Evolutionary conservation across 306 rosid species (phyloP).

Genomic region (Begonia fuchsioides): DNA sequence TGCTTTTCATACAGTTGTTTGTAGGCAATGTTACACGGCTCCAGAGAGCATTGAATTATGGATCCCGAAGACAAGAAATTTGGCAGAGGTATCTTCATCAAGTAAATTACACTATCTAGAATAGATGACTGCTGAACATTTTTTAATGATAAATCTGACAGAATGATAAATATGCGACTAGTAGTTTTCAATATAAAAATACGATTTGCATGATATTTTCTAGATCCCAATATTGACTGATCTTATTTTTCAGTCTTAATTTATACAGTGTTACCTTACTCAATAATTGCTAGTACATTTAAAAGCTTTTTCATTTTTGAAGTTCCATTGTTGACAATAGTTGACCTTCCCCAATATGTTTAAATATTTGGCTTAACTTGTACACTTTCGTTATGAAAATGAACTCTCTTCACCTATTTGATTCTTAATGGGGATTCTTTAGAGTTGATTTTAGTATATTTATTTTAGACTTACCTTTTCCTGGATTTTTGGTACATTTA

Average conservation of each 20-base stretch:
- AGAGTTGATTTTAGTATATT: too few relatives aligned
- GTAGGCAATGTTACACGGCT: conserved; percentile 25
- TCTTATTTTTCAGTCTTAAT: not conserved
- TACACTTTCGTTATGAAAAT: not conserved
- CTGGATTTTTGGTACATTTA: too few relatives aligned
- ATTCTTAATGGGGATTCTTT: too few relatives aligned
- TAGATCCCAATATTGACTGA: not conserved
- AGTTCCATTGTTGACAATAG: not conserved
- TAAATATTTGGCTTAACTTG: not conserved
- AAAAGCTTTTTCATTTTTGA: not conserved
- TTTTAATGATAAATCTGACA: too few relatives aligned
- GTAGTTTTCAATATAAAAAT: not conserved
- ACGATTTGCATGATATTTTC: not conserved
- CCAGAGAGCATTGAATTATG: conserved; percentile 43
- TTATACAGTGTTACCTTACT: too few relatives aligned
- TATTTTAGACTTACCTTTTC: too few relatives aligned
- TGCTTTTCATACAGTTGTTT: conserved; percentile 8
- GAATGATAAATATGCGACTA: not conserved
- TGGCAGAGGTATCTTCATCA: conserved; percentile 55
- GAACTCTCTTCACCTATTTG: too few relatives aligned
- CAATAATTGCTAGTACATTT: too few relatives aligned
- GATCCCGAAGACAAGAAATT: conserved; percentile 63
- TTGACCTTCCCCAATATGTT: not conserved
- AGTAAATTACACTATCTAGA: not conserved
- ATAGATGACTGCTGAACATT: not conserved